Evolutionary conservation across 352 stramenopile species (phyloP).

Genomic region (Sclerospora graminicola): DNA sequence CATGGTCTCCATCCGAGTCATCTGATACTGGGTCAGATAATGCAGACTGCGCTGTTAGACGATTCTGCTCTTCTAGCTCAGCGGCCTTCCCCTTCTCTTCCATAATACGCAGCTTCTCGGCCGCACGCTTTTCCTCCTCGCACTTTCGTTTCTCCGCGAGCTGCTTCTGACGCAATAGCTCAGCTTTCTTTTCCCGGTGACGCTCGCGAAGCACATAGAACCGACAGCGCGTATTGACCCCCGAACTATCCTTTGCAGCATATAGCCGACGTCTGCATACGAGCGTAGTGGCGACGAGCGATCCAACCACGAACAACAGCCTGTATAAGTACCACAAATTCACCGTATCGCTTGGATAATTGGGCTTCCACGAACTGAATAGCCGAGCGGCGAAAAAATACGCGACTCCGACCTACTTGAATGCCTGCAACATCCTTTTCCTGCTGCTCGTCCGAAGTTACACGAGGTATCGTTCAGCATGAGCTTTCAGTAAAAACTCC

Average conservation of each 20-base stretch:
- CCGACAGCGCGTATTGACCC: conserved; percentile 43
- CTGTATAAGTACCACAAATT: conserved; percentile 83
- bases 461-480: conserved; percentile 46
- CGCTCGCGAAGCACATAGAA: conserved; percentile 44
- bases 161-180: conserved; percentile 28
- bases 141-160: no score
- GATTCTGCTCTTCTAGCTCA: conserved; percentile 47
- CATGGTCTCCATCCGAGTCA: conserved; percentile 49
- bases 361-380: conserved; percentile 84
- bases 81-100: conserved; percentile 39
- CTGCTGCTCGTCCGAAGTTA: conserved; percentile 29
- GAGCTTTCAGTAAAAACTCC: conserved; percentile 58
- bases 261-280: conserved; percentile 31
- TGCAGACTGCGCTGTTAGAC: conserved; percentile 44
- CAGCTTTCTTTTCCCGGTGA: conserved; percentile 35
- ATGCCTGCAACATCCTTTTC: conserved; percentile 43
- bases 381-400: conserved; percentile 76
- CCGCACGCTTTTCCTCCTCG: conserved; percentile 22
- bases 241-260: conserved; percentile 52
- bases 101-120: conserved; percentile 22
- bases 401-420: conserved; percentile 66
- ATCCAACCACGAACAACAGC: conserved; percentile 53
- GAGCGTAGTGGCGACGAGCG: conserved; percentile 32
- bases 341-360: conserved; percentile 74
- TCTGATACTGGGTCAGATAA: conserved; percentile 68